phyloP scores from a whole-genome alignment of 1,284 basidiomycete genomes.

The Volvariella surrecta region DNA sequence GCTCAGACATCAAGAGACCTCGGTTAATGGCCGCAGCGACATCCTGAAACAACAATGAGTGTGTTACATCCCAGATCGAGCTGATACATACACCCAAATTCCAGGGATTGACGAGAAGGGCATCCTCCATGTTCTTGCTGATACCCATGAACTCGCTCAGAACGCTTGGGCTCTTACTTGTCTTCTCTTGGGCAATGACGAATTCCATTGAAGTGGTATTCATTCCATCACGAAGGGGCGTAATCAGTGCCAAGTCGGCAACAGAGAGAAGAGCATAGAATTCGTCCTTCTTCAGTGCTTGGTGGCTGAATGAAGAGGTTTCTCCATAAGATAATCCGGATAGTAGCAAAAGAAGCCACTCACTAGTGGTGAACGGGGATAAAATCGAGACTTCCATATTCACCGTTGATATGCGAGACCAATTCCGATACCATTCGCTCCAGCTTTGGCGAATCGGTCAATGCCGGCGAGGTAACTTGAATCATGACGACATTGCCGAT shows the following conservation, averaged over 20 bases:
- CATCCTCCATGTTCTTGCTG: constrained; percentile 77
- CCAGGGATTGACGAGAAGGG: constrained; percentile 85
- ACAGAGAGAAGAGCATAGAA: constrained; percentile 96
- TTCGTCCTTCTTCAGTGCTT: constrained; percentile 95
- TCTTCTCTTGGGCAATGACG: constrained; percentile 85
- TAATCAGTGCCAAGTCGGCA: constrained; percentile 94
- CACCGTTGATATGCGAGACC: constrained; percentile 95
- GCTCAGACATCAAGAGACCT: constrained; percentile 74
- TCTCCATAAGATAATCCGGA: background rate
- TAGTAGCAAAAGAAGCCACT: constrained; percentile 14
- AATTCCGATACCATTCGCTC: constrained; percentile 93
- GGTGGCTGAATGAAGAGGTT: constrained; percentile 58
- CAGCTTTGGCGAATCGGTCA: constrained; percentile 90
- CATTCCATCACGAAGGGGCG: constrained; percentile 96
- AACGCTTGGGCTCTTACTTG: constrained; percentile 80
- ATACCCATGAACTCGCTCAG: constrained; percentile 98
- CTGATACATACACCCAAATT: constrained; percentile 61
- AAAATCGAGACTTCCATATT: constrained; percentile 93
- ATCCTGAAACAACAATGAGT: constrained; percentile 37
- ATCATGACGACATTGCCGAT: constrained; percentile 83
- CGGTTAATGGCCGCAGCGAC: constrained; percentile 93
- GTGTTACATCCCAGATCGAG: background rate
- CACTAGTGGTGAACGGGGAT: constrained; percentile 99
- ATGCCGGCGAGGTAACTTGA: constrained; percentile 90
- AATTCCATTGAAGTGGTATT: constrained; percentile 99